A percentile compares a stretch with the other conserved stretches of the same genome.
Conservation (phyloP, 2,329 filamentous ascomycete species). For the Fusarium algeriense region DNA sequence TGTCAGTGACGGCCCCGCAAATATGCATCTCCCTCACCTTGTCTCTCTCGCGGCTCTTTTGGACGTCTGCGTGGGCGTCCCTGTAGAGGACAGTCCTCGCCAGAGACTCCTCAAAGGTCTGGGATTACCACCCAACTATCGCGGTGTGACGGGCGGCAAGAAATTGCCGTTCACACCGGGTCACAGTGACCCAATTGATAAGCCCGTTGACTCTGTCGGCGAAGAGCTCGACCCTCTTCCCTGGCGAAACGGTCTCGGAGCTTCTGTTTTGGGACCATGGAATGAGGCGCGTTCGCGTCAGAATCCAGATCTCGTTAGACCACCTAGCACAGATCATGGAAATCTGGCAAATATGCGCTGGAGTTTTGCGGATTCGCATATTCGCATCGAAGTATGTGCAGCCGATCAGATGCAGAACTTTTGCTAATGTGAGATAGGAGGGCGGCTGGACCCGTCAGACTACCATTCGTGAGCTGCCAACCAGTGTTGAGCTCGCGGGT, state of each 20-base stretch:
- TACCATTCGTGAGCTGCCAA: slow-evolving; percentile 72
- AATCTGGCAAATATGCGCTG: slow-evolving; percentile 78
- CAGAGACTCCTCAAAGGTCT: slow-evolving; percentile 66
- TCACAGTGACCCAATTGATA: slow-evolving; percentile 71
- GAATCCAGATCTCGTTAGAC: slow-evolving; percentile 78
- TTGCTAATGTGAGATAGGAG: slow-evolving; percentile 61
- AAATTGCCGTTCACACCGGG: slow-evolving; percentile 69
- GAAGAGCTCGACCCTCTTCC: slow-evolving; percentile 74
- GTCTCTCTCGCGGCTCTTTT: slow-evolving; percentile 30
- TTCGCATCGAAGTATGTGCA: slow-evolving; percentile 68
- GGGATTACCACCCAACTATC: slow-evolving; percentile 59
- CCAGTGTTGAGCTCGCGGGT: slow-evolving; percentile 77
- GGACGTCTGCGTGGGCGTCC: slow-evolving; percentile 34
- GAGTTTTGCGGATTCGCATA: slow-evolving; percentile 75
- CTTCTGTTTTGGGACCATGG: slow-evolving; percentile 76
- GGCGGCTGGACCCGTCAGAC: slow-evolving; percentile 83
- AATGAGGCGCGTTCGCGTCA: slow-evolving; percentile 76
- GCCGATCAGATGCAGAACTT: neutral
- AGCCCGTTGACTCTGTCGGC: slow-evolving; percentile 70
- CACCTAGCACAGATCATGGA: slow-evolving; percentile 79
- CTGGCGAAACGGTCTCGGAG: slow-evolving; percentile 72
- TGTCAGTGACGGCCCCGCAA: slow-evolving; percentile 4
- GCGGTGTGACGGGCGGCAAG: slow-evolving; percentile 49
- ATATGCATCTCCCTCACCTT: slow-evolving; percentile 33
- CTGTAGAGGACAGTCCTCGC: slow-evolving; percentile 63